Base-by-base conservation (phyloP, 108 stramenopile species). In the Skeletonema grethae region DNA sequence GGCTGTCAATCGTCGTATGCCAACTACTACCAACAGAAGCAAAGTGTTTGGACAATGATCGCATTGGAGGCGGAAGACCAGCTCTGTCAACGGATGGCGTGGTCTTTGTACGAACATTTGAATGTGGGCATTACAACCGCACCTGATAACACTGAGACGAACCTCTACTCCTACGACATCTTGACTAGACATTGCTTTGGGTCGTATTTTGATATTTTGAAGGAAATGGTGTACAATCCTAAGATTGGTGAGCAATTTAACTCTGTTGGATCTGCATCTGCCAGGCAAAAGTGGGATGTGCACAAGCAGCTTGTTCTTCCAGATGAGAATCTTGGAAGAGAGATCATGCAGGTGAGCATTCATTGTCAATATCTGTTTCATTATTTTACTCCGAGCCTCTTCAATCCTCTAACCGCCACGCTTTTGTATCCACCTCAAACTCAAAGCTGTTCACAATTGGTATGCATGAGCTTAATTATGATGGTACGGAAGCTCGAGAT, bases 11-110 rank as follows among this genome's bases (percentile, higher is more conserved):
- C 72, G 34, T 55, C 64, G 29, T 74, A 74, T 24, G 64, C 63
- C 16, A 72, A 83, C 56, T 75, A 83, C 32, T 70, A 63, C 58
- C 29, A 57, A 16, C 82, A 83, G 67, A 79, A 73, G 48, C 73
- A 67, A 32, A 79, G 72, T 22, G 74, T 83, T 31, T 75, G 70
- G 77, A 65, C 73, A 30, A 61, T 79, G 32, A 79, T 79, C 38
- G 67, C 61, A 18, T 22, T 73, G 1, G 72, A 74, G 22, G 65
- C 58, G 0, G 84, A 85, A 36, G 81, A 77, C 50, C 77, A 82
- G 73, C 58, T 95, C 11, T 79, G 93, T 35, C 88, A 92, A 60
- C 73, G 91, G 3, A 78, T 92, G 57, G 88, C 93, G 18, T 92
- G 90, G 89, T 88, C 87, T 1, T 67, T 95, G 18, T 77, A 84